These are phyloP conservation scores for Ceratobasidium sp. DNA, from an alignment of 1,284 basidiomycete genomes.

Conservation along the genomic window DNA sequence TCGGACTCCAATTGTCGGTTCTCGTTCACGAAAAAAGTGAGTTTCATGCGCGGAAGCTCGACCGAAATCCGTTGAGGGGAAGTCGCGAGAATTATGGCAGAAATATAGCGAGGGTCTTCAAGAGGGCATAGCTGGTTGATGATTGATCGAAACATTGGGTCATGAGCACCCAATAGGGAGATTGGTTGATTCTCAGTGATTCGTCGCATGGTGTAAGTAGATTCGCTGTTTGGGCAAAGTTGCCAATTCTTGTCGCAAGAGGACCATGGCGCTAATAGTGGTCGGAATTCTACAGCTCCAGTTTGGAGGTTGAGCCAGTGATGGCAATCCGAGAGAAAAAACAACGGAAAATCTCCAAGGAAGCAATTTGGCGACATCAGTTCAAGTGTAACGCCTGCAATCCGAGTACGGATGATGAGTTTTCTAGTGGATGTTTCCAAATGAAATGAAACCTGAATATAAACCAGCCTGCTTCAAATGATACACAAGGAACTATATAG, in stretches of 20 bases:
- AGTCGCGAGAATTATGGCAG: background rate
- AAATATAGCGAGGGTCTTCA: constrained; percentile 5
- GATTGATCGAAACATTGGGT: background rate
- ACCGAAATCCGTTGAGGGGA: background rate
- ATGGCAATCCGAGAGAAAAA: constrained; percentile 24
- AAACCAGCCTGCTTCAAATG: no score
- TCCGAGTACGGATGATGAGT: constrained; percentile 14
- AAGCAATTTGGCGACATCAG: constrained; percentile 13
- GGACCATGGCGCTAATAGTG: constrained; percentile 9
- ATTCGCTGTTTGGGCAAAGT: background rate
- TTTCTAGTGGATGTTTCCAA: background rate
- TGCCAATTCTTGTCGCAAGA: background rate
- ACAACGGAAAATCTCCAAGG: constrained; percentile 1
- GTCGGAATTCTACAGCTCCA: constrained; percentile 14
- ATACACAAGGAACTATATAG: background rate
- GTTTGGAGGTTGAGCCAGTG: constrained; percentile 20
- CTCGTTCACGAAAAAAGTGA: constrained; percentile 49
- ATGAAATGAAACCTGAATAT: constrained; percentile 30
- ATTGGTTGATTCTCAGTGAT: background rate
- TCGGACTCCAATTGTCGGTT: constrained; percentile 46
- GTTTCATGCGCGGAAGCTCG: constrained; percentile 48
- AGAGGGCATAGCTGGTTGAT: background rate
- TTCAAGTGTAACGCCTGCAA: background rate
- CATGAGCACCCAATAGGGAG: background rate
- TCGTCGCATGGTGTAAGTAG: background rate